phyloP scores from a whole-genome alignment of 192 early-diverging fungal genomes.

The Blastocladiella britannica region DNA sequence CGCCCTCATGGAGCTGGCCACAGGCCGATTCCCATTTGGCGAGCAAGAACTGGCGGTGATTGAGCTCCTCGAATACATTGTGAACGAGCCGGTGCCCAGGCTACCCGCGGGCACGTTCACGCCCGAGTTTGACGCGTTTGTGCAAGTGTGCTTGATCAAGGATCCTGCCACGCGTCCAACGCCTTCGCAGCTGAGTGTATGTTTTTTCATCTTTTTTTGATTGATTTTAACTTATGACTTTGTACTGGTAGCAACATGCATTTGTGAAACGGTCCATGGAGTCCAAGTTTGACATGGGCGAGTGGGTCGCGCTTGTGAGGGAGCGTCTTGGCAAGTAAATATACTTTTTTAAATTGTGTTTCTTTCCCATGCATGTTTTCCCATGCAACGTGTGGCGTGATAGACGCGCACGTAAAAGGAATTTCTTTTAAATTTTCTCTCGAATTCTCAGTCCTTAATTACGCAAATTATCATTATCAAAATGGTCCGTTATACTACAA shows the following conservation, averaged over 20 bases:
- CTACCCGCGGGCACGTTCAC: constrained; percentile 39
- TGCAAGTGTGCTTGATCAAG: constrained; percentile 40
- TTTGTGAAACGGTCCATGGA: no score
- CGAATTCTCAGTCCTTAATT: neutral
- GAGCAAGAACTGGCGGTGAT: constrained; percentile 57
- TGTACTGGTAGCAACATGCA: neutral
- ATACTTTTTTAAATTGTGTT: no score
- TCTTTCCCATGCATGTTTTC: no score
- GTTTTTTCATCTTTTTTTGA: constrained; percentile 32
- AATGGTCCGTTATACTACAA: neutral
- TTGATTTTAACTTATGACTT: neutral
- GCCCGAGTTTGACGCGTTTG: constrained; percentile 20
- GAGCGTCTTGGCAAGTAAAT: no score
- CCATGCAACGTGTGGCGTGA: no score
- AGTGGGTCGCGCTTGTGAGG: no score
- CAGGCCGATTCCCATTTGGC: constrained; percentile 79
- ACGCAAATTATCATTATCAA: neutral
- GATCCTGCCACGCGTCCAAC: constrained; percentile 44
- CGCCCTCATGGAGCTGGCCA: constrained; percentile 79
- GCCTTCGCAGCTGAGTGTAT: constrained; percentile 41
- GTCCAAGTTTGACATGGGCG: no score
- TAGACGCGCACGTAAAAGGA: constrained; percentile 1
- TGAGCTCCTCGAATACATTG: constrained; percentile 84
- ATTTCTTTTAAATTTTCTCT: constrained; percentile 1
- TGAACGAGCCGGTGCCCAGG: constrained; percentile 64